phyloP scores from a whole-genome alignment of 1,284 basidiomycete species.

The Rhodotorula sp. region DNA sequence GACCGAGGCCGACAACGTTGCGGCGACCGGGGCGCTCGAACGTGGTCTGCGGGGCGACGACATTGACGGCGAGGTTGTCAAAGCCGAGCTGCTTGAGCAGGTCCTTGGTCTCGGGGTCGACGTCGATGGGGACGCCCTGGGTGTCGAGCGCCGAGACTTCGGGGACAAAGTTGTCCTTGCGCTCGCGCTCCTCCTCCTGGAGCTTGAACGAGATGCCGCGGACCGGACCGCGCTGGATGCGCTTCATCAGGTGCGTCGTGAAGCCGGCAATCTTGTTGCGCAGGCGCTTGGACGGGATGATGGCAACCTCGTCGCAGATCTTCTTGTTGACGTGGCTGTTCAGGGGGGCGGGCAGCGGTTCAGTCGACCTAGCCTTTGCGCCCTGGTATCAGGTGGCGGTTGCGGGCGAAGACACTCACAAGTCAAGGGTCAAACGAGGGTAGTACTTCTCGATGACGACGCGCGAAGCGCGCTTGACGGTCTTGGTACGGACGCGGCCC shows the following conservation, averaged over 20 bases:
- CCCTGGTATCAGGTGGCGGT: no score
- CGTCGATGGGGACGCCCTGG: slow-evolving; percentile 67
- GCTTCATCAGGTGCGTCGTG: slow-evolving; percentile 99
- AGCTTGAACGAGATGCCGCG: slow-evolving; percentile 99
- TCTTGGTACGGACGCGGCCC: slow-evolving; percentile 99
- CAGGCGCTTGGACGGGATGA: slow-evolving; percentile 96
- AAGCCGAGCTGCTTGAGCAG: slow-evolving; percentile 87
- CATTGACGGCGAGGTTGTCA: slow-evolving; percentile 73
- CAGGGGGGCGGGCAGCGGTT: background rate
- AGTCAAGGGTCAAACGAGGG: slow-evolving; percentile 46
- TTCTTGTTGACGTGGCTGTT: slow-evolving; percentile 84
- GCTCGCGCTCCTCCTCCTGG: slow-evolving; percentile 99
- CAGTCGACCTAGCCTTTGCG: background rate
- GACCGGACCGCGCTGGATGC: slow-evolving; percentile 98
- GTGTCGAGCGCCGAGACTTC: slow-evolving; percentile 92
- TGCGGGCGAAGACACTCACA: slow-evolving; percentile 46
- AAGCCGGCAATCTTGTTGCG: slow-evolving; percentile 99
- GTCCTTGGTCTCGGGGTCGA: slow-evolving; percentile 89
- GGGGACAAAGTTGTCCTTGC: slow-evolving; percentile 98
- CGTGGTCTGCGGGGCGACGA: slow-evolving; percentile 62
- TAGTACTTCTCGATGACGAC: slow-evolving; percentile 99
- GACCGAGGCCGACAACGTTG: slow-evolving; percentile 37
- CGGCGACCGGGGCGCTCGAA: slow-evolving; percentile 38
- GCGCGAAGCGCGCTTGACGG: slow-evolving; percentile 98
- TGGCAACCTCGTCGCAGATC: slow-evolving; percentile 93